phyloP scores from a whole-genome alignment of 75 land plant species.

The Picea sitchensis region DNA sequence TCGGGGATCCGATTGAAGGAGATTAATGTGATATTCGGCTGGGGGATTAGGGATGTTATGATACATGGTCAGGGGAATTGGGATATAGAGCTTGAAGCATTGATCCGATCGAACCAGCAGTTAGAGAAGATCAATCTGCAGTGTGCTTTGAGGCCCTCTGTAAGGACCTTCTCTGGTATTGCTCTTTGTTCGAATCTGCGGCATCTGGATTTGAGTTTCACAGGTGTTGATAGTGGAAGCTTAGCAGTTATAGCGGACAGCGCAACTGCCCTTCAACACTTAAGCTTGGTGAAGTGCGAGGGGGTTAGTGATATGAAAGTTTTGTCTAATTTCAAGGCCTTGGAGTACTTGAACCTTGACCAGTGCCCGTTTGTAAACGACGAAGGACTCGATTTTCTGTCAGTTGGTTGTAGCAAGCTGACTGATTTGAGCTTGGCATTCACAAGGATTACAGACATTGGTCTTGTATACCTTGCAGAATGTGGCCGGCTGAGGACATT shows the following conservation, averaged over 20 bases:
- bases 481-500: constrained; percentile 24
- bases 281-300: constrained; percentile 33
- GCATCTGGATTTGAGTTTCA: constrained; percentile 36
- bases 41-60: constrained; percentile 30
- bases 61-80: no score
- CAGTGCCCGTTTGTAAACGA: constrained; percentile 40
- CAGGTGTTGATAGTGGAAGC: constrained; percentile 36
- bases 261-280: constrained; percentile 11
- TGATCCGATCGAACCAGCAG: constrained; percentile 17
- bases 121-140: constrained; percentile 32
- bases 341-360: constrained; percentile 33
- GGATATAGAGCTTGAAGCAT: constrained; percentile 21
- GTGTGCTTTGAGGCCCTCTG: constrained; percentile 24
- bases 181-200: constrained; percentile 22
- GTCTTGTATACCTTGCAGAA: constrained; percentile 19
- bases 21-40: constrained; percentile 20
- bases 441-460: constrained; percentile 34
- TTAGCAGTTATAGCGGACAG: constrained; percentile 25
- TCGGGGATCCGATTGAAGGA: constrained; percentile 22
- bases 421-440: constrained; percentile 36
- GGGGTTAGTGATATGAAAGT: constrained; percentile 15
- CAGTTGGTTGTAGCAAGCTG: constrained; percentile 19
- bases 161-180: constrained; percentile 37
- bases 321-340: constrained; percentile 16
- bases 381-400: constrained; percentile 32